Percentiles rank a stretch among this genome's conserved stretches.
Evolutionary conservation across 192 early-diverging fungal genomes (phyloP).

Genomic region (Coemansia umbellata): DNA sequence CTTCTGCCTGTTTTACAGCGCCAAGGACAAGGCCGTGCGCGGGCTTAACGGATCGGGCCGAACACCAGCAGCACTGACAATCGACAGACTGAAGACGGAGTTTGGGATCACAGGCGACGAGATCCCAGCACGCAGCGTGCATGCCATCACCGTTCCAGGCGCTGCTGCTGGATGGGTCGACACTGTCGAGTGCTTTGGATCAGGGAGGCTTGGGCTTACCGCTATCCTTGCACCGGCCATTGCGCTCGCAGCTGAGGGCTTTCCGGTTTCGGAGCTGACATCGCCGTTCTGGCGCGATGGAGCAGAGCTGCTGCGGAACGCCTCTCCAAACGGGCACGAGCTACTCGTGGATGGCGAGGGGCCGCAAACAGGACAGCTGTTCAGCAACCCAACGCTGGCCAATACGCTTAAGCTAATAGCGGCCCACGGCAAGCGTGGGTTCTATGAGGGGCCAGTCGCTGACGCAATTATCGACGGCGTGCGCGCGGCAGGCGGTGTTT

Average conservation of each 20-base stretch:
- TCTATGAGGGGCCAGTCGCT: conserved; percentile 67
- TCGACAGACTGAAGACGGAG: conserved; percentile 42
- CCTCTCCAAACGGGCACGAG: conserved; percentile 40
- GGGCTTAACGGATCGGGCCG: conserved; percentile 65
- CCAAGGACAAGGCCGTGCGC: conserved; percentile 51
- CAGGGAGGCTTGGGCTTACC: conserved; percentile 51
- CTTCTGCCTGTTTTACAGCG: conserved; percentile 74
- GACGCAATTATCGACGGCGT: conserved; percentile 60
- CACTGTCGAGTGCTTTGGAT: conserved; percentile 60
- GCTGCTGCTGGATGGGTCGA: conserved; percentile 75
- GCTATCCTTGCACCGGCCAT: conserved; percentile 68
- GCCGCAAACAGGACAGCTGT: conserved; percentile 60
- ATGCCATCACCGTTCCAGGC: conserved; percentile 66
- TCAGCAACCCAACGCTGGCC: conserved; percentile 58
- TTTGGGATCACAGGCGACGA: conserved; percentile 16
- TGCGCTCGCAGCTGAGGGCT: conserved; percentile 65
- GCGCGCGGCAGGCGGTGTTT: conserved; percentile 52
- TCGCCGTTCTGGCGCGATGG: conserved; percentile 42
- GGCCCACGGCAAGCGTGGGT: conserved; percentile 57
- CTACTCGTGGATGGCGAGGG: conserved; percentile 50
- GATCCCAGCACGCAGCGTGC: conserved; percentile 45
- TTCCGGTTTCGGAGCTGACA: conserved; percentile 53
- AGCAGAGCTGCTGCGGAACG: conserved; percentile 3
- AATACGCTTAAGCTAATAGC: conserved; percentile 30
- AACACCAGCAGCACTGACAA: conserved; percentile 54